These are phyloP conservation scores for Colletotrichum agaves DNA, from an alignment of 2,329 filamentous ascomycete species.

Conservation along the genomic window DNA sequence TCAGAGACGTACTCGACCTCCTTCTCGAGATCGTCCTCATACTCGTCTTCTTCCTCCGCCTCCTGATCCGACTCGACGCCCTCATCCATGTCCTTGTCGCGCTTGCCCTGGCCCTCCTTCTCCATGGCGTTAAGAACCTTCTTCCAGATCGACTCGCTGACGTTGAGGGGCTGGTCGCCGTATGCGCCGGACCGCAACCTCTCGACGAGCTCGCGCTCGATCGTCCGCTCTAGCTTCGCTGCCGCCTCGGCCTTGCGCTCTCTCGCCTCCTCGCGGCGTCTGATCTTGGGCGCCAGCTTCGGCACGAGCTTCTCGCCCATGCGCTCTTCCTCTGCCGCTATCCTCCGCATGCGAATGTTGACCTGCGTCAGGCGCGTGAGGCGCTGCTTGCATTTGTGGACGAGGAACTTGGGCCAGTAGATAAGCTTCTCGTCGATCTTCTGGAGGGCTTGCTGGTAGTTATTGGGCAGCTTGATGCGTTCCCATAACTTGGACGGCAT, in stretches of 20 bases:
- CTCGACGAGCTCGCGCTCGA: slow-evolving; percentile 95
- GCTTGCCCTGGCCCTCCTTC: slow-evolving; percentile 81
- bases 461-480: slow-evolving; percentile 86
- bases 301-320: slow-evolving; percentile 90
- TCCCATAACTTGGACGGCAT: slow-evolving; percentile 95
- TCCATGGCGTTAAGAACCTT: slow-evolving; percentile 94
- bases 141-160: slow-evolving; percentile 96
- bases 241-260: slow-evolving; percentile 82
- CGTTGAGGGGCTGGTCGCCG: slow-evolving; percentile 93
- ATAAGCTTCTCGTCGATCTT: slow-evolving; percentile 87
- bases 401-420: slow-evolving; percentile 94
- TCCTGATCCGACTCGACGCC: slow-evolving; percentile 84
- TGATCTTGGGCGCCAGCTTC: slow-evolving; percentile 90
- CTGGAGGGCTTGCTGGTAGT: slow-evolving; percentile 87
- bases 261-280: slow-evolving; percentile 77
- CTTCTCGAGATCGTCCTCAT: slow-evolving; percentile 75
- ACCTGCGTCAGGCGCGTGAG: slow-evolving; percentile 94
- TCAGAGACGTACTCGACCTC: slow-evolving; percentile 95
- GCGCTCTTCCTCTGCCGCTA: slow-evolving; percentile 89
- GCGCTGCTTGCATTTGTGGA: slow-evolving; percentile 96
- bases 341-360: slow-evolving; percentile 79
- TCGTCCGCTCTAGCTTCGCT: slow-evolving; percentile 94
- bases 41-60: slow-evolving; percentile 72
- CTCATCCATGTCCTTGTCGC: slow-evolving; percentile 89
- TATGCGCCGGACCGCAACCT: slow-evolving; percentile 91